Base-by-base conservation (phyloP, 1,139 yeast species). In the Candida tropicalis region DNA sequence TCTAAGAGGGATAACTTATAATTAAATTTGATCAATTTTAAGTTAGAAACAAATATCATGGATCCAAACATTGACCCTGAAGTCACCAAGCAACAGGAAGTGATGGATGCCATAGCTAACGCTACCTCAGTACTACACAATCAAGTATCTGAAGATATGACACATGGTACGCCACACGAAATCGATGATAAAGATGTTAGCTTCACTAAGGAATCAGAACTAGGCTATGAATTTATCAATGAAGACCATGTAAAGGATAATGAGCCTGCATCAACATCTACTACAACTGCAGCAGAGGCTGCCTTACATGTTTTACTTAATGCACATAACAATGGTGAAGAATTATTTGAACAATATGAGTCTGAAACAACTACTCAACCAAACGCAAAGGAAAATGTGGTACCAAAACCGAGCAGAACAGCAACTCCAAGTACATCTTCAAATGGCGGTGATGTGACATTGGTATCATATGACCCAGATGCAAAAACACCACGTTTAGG, bases 381-480 rank as follows among this genome's bases (percentile, higher is more conserved):
- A 3, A 11, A 12, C 13, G n/a, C n/a, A 7, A 13, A 35, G 17
- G 41, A 20, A 3, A 23, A 11, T n/a, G 22, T n/a, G n/a, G 8
- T 22, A 5, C n/a, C 22, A n/a, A 12, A 13, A 25, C 37, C 22
- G n/a, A 13, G 17, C 16, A 9, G 8, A 8, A 11, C n/a, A n/a
- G n/a, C n/a, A n/a, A n/a, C 11, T 18, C 4, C 35, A 5, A 5
- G 3, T 10, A 31, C 15, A 11, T 11, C 23, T 6, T 15, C 43
- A 9, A 23, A 8, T 17, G 28, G n/a, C 32, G n/a, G 31, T 4
- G 26, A 38, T 4, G 59, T 57, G 3, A 52, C 55, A 23, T 44
- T 69, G 35, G 73, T 68, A n/a, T 68, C 62, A 23, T 70, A 70
- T 48, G 56, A 61, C 34, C 75, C 73, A 5, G 51, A 55, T 13